Evolutionary conservation across 1,284 basidiomycete species (phyloP).

Genomic region (Xerocomus amazonicus): DNA sequence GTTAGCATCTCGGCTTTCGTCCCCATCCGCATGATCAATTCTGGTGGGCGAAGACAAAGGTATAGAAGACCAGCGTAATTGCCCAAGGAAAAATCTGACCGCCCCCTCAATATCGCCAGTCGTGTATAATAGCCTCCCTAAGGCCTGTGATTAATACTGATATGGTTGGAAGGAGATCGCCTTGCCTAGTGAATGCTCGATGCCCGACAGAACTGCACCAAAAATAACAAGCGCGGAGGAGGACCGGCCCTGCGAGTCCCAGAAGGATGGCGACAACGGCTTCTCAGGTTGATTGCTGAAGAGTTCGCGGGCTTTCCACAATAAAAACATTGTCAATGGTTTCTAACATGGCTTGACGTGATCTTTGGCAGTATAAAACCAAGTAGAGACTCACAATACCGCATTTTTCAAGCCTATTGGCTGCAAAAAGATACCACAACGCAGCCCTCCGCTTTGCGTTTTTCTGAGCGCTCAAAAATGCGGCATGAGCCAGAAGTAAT

Average conservation of each 20-base stretch:
- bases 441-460: slow-evolving; percentile 58
- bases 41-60: slow-evolving; percentile 17
- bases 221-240: slow-evolving; percentile 43
- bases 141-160: slow-evolving; percentile 3
- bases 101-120: slow-evolving; percentile 69
- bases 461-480: slow-evolving; percentile 60
- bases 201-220: slow-evolving; percentile 62
- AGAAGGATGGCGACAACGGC: slow-evolving; percentile 70
- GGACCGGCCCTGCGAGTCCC: slow-evolving; percentile 60
- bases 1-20: slow-evolving; percentile 24
- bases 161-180: neutral
- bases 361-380: slow-evolving; percentile 1
- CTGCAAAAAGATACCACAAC: slow-evolving; percentile 72
- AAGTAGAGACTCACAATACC: slow-evolving; percentile 58
- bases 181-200: slow-evolving; percentile 73
- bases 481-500: slow-evolving; percentile 71
- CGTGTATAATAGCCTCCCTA: slow-evolving; percentile 73
- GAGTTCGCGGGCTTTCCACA: slow-evolving; percentile 62
- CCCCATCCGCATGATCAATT: slow-evolving; percentile 20
- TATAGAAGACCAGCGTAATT: slow-evolving; percentile 40
- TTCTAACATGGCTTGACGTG: slow-evolving; percentile 45
- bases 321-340: slow-evolving; percentile 76
- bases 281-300: slow-evolving; percentile 51
- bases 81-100: slow-evolving; percentile 62
- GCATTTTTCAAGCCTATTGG: slow-evolving; percentile 71